Conservation (phyloP, 129 eudicot species). For the Flaveria trinervia region DNA sequence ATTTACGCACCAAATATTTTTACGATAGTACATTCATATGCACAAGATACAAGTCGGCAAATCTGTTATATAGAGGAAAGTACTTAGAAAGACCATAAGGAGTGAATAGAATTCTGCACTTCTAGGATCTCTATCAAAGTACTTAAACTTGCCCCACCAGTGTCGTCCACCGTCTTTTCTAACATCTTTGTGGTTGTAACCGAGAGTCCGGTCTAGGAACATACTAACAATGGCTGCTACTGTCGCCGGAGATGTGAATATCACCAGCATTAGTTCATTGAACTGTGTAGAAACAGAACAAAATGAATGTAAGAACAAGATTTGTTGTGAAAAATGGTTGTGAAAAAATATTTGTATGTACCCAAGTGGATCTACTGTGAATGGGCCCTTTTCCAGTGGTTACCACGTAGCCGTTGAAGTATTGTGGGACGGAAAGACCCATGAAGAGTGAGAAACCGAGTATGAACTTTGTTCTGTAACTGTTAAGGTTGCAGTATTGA, state of each 20-base stretch:
- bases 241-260: constrained; percentile 80
- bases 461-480: constrained; percentile 90
- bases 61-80: constrained; percentile 57
- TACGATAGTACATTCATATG: constrained; percentile 14
- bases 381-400: constrained; percentile 79
- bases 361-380: constrained; percentile 61
- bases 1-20: too few relatives aligned
- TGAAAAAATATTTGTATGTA: constrained; percentile 25
- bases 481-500: constrained; percentile 93
- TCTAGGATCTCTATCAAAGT: constrained; percentile 65
- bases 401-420: constrained; percentile 62
- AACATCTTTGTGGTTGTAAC: constrained; percentile 42
- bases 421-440: constrained; percentile 96
- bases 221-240: constrained; percentile 60
- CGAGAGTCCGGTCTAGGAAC: constrained; percentile 71
- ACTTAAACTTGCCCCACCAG: constrained; percentile 84
- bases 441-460: constrained; percentile 84
- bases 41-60: constrained; percentile 26
- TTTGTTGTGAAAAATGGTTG: background rate
- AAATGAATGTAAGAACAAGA: background rate
- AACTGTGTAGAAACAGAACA: constrained; percentile 49
- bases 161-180: constrained; percentile 83
- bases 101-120: constrained; percentile 82
- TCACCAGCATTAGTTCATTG: constrained; percentile 61
- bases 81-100: constrained; percentile 78